phyloP scores from a whole-genome alignment of 164 flowering plant species.

The Annona squamosa region DNA sequence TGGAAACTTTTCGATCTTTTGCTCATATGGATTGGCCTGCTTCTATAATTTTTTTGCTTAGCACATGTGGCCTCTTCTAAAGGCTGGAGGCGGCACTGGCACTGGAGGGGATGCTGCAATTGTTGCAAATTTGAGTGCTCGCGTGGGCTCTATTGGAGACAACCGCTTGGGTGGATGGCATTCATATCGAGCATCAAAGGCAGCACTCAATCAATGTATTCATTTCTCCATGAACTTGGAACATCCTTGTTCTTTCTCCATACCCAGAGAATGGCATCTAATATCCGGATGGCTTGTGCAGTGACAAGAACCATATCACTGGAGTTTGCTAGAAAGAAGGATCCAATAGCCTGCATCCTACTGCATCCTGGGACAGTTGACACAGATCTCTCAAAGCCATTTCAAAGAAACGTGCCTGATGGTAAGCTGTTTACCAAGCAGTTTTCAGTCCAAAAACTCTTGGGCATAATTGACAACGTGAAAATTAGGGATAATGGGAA shows the following conservation, averaged over 20 bases:
- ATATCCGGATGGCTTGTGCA: slow-evolving; percentile 13
- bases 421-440: slow-evolving; percentile 85
- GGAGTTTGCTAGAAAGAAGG: slow-evolving; percentile 75
- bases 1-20: not conserved
- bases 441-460: slow-evolving; percentile 78
- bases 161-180: slow-evolving; percentile 95
- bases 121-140: slow-evolving; percentile 88
- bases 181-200: slow-evolving; percentile 88
- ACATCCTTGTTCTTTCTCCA: not conserved
- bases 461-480: slow-evolving; percentile 56
- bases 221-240: not conserved
- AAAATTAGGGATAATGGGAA: slow-evolving; percentile 75
- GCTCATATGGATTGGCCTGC: not conserved
- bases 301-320: slow-evolving; percentile 83
- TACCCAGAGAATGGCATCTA: not conserved
- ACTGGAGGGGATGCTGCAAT: slow-evolving; percentile 60
- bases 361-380: slow-evolving; percentile 95
- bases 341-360: slow-evolving; percentile 72
- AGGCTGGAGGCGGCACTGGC: slow-evolving; percentile 63
- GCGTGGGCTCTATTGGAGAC: slow-evolving; percentile 92
- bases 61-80: slow-evolving; percentile 98
- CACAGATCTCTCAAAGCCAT: slow-evolving; percentile 88
- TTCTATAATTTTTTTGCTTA: slow-evolving; percentile 13
- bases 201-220: slow-evolving; percentile 90
- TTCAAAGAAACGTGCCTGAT: slow-evolving; percentile 74